These are phyloP conservation scores for Ophiostoma ips DNA, from an alignment of 2,329 filamentous ascomycete genomes.

Conservation along the genomic window DNA sequence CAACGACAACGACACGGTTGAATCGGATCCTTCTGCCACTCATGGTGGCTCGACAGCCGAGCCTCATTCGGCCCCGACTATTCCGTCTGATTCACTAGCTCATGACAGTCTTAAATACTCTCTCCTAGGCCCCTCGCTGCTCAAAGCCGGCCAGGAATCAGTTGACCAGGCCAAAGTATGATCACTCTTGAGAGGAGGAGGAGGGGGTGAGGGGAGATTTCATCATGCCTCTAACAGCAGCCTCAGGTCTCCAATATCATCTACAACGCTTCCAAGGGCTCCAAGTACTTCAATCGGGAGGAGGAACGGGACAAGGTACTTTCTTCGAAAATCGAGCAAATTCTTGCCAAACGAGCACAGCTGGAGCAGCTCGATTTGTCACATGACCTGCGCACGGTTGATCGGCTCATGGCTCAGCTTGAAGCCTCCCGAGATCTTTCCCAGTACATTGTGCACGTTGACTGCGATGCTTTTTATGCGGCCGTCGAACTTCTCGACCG, in stretches of 20 bases:
- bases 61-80: not conserved
- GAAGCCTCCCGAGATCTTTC: conserved; percentile 68
- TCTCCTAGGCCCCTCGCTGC: conserved; percentile 76
- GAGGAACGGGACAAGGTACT: conserved; percentile 67
- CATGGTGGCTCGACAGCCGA: not conserved
- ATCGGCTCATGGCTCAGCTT: conserved; percentile 66
- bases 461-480: conserved; percentile 96
- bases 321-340: conserved; percentile 72
- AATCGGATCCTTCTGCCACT: too few species aligned
- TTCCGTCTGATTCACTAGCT: not conserved
- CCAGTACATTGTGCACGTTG: conserved; percentile 78
- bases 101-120: conserved; percentile 63
- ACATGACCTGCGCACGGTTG: conserved; percentile 59
- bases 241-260: conserved; percentile 80
- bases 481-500: conserved; percentile 77
- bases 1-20: not conserved
- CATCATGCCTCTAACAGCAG: not conserved
- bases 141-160: conserved; percentile 82
- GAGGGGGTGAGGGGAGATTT: too few species aligned
- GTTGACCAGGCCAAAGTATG: conserved; percentile 75
- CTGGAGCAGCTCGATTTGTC: conserved; percentile 65
- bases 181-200: too few species aligned
- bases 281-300: conserved; percentile 91
- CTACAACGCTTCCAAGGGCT: conserved; percentile 91
- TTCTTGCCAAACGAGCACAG: conserved; percentile 58